Evolutionary conservation across 2,329 filamentous ascomycete genomes (phyloP).

Genomic region (Phoma sp.): DNA sequence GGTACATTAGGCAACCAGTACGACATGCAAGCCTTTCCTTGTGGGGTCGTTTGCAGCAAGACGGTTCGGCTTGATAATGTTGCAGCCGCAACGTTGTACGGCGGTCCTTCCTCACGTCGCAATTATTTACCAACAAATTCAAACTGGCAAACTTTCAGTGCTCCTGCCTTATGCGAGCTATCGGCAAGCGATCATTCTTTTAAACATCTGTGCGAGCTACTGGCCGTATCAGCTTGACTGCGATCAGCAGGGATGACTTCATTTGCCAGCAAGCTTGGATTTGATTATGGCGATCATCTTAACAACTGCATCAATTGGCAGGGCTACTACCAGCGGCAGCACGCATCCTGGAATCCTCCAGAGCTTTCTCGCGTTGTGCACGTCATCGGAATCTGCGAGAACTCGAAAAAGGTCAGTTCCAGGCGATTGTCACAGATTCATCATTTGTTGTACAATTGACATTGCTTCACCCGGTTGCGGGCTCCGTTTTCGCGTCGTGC

Average conservation of each 20-base stretch:
- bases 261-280: conserved; percentile 16
- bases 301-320: not conserved
- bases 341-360: not conserved
- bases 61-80: conserved; percentile 33
- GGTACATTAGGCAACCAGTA: conserved; percentile 24
- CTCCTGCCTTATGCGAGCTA: conserved; percentile 23
- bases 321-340: not conserved
- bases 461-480: conserved; percentile 23
- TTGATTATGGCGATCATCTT: conserved; percentile 27
- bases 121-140: conserved; percentile 23
- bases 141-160: conserved; percentile 17
- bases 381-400: not conserved
- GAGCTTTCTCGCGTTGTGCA: too few species aligned
- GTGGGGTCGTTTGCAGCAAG: conserved; percentile 18
- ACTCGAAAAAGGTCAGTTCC: not conserved
- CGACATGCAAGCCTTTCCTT: conserved; percentile 8
- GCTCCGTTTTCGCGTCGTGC: conserved; percentile 17
- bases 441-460: conserved; percentile 26
- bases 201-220: conserved; percentile 16
- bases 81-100: conserved; percentile 39
- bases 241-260: conserved; percentile 32
- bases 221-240: conserved; percentile 21
- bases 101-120: conserved; percentile 18
- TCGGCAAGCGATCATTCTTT: conserved; percentile 17
- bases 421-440: conserved; percentile 18